Evolutionary conservation across 2,329 filamentous ascomycete species (phyloP).

Genomic region (Sclerotinia minor): DNA sequence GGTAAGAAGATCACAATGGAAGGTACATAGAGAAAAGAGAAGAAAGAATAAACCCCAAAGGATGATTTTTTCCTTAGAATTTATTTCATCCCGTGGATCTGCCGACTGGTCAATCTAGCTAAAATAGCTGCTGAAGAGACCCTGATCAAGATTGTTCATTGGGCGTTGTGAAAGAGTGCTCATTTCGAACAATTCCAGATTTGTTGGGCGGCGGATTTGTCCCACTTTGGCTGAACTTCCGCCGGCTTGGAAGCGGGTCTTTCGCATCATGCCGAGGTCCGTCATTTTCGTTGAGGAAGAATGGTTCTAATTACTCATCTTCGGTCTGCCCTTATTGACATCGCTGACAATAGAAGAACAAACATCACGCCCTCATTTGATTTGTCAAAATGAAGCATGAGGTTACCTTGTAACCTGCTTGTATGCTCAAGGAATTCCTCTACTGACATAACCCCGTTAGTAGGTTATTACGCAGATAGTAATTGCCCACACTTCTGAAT

Average conservation of each 20-base stretch:
- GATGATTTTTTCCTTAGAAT: neutral
- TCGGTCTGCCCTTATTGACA: too few species aligned
- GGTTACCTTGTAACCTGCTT: neutral
- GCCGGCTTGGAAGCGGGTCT: conserved; percentile 12
- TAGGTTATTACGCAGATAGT: neutral
- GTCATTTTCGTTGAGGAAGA: neutral
- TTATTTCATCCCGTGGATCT: neutral
- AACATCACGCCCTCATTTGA: neutral
- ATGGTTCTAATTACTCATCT: neutral
- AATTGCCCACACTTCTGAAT: neutral
- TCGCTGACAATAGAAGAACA: neutral
- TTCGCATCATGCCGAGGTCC: conserved; percentile 3
- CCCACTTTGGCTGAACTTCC: neutral
- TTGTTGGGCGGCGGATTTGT: neutral
- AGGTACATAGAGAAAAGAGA: neutral
- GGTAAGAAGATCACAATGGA: too few species aligned
- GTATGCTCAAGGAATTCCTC: neutral
- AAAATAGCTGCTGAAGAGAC: too few species aligned
- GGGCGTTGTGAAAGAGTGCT: neutral
- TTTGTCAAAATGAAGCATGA: neutral
- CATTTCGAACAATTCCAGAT: neutral
- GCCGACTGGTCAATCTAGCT: neutral
- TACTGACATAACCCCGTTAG: neutral
- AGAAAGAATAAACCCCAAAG: neutral
- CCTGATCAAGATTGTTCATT: neutral